Evolutionary conservation across 2,329 filamentous ascomycete genomes (phyloP), one percentile per base, ranked within the genome.

Genomic region (Podosphaera fusca): DNA sequence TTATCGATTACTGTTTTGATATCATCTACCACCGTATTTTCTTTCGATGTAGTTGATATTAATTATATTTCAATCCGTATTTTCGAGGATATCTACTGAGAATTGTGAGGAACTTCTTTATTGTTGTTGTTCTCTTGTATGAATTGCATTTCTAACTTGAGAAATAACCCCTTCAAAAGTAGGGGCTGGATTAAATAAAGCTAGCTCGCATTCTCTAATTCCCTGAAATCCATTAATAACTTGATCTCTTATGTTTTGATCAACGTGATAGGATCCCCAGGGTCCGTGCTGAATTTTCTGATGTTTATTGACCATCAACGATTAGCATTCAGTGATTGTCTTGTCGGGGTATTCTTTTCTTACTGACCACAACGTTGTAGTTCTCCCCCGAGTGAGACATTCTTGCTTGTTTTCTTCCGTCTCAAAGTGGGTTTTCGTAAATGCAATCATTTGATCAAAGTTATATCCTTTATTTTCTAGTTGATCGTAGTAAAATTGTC

Each of bases 171-270:
- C 51, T 40, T 54, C 51, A 30, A 30, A 36, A 36, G 51, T 54
- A 38, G 33, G 14, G 21, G 33, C 9, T 36, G 35, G 51, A 38
- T 54, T 36, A 54, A 29, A 38, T 38, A 54, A 38, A 54, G 51
- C 51, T 29, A 54, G 29, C 14, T 36, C 12, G 34, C 51, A 54
- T 30, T 54, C 51, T 38, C n/a, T 12, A 30, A 54, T 38, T 10
- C 51, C 51, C 30, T 54, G 33, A 31, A 33, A 54, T 29, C 33
- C 51, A 29, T 38, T 36, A 12, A 54, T 14, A n/a, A 54, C 33
- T 31, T 54, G 51, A 54, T 54, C 51, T 38, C 51, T 36, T 7
- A 54, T 36, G 40, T 9, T 38, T 54, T 54, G 33, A 54, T 54
- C 51, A 12, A 52, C 12, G 33, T 52, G 49, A 52, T 52, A 52